Evolutionary conservation across 2,329 filamentous ascomycete species (phyloP), one percentile per base, ranked within the genome.

Genomic region (Dactylellina haptotyla): DNA sequence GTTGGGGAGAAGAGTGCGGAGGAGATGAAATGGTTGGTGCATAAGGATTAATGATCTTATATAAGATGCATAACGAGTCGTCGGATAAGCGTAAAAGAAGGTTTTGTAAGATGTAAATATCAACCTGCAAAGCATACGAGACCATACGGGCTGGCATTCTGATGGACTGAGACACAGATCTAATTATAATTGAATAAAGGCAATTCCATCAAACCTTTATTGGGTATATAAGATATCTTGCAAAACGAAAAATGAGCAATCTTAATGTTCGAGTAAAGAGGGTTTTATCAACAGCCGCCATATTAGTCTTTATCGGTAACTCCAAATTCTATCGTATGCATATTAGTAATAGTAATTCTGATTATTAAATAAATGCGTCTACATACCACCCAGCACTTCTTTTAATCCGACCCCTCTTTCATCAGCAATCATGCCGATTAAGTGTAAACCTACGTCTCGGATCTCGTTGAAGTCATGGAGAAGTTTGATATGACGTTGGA

Each of bases 391-490:
- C 53, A 77, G 83, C 10, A 85, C 80, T 30, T 83, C 81, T 57
- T 81, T 79, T 59, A 87, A 83, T 64, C 86, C 82, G 46, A 86
- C 83, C 6, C 87, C 87, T 43, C 87, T 81, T 73, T 85, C 83
- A 69, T 91, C 89, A 2, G 89, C 89, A 79, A 91, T 86, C 77
- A 91, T 80, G 0, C 87, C 88, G 80, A 90, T 84, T 28, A 91
- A 78, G 0, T 88, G 88, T 77, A 88, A 85, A 0, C 86, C 89
- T 5, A 89, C 82, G 79, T 91, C 89, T 75, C 88, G 87, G 76
- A 90, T 87, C 79, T 90, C 88, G 77, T 91, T 91, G 80, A 91
- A 91, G 66, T 86, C 82, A 75, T 90, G 88, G 30, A 91, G 82
- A 2, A 88, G 82, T 69, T 83, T 84, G 77, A 91, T 91, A 79